These are phyloP conservation scores for Fusarium mexicanum DNA, from an alignment of 2,329 filamentous ascomycete genomes.

Conservation along the genomic window DNA sequence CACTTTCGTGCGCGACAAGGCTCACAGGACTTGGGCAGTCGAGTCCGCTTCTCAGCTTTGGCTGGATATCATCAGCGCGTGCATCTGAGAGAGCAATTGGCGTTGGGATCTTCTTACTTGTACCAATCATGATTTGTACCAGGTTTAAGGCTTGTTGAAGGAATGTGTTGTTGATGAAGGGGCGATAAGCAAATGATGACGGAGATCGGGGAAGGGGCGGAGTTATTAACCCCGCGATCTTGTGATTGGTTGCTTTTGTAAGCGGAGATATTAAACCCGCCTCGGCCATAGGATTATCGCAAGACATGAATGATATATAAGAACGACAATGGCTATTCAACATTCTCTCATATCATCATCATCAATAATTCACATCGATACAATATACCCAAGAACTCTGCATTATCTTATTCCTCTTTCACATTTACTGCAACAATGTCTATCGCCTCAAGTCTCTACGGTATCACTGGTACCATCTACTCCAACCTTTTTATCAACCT, in stretches of 20 bases:
- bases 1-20: conserved; percentile 48
- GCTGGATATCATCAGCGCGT: background rate
- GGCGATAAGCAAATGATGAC: conserved; percentile 10
- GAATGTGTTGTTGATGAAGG: background rate
- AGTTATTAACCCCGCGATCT: conserved; percentile 23
- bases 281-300: no score
- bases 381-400: rapidly evolving
- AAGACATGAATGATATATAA: background rate
- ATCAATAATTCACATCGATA: background rate
- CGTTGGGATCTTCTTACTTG: background rate
- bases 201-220: conserved; percentile 14
- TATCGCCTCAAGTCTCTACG: conserved; percentile 20
- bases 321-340: background rate
- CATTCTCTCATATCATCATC: rapidly evolving
- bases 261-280: conserved; percentile 30
- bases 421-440: conserved; percentile 5
- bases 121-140: background rate
- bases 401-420: rapidly evolving
- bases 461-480: conserved; percentile 2
- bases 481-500: conserved; percentile 38
- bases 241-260: background rate
- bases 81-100: rapidly evolving
- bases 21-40: conserved; percentile 49
- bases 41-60: conserved; percentile 47
- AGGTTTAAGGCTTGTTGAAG: background rate